Conservation (phyloP, 352 stramenopile genomes). For the Phytophthora litchii region DNA sequence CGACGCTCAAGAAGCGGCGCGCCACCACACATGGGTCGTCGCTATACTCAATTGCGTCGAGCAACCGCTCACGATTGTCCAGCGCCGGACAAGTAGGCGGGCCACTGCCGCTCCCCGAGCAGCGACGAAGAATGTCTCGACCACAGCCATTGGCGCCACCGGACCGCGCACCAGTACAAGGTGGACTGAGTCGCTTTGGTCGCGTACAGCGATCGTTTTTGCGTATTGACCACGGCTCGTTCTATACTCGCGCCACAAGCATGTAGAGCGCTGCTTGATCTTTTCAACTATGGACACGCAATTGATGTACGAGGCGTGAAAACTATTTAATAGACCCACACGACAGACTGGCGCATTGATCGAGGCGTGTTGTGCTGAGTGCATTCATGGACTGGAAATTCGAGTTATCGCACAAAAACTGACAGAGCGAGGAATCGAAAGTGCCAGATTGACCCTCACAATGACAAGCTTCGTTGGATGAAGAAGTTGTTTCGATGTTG, state of each 20-base stretch:
- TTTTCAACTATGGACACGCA: background rate
- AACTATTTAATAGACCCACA: background rate
- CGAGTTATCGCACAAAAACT: background rate
- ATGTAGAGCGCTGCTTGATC: constrained; percentile 24
- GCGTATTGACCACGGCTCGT: constrained; percentile 46
- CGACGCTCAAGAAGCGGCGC: constrained; percentile 45
- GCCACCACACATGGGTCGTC: constrained; percentile 42
- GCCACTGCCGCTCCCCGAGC: constrained; percentile 26
- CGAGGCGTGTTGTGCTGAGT: no score
- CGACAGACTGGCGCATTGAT: background rate
- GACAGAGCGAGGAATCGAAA: background rate
- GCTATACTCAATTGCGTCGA: constrained; percentile 47
- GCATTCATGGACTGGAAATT: no score
- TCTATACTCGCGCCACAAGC: constrained; percentile 47
- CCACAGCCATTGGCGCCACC: constrained; percentile 20
- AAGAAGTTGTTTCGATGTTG: no score
- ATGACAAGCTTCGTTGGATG: no score
- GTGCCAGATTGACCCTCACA: no score
- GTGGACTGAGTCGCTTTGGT: constrained; percentile 36
- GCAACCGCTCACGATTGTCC: constrained; percentile 44
- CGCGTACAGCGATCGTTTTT: constrained; percentile 43
- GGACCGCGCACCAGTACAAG: constrained; percentile 21
- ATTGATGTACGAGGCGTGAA: background rate
- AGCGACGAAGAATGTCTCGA: constrained; percentile 34
- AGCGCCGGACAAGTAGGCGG: constrained; percentile 23